Conservation (phyloP, 208 protist species). For the Crithidia sp. region DNA sequence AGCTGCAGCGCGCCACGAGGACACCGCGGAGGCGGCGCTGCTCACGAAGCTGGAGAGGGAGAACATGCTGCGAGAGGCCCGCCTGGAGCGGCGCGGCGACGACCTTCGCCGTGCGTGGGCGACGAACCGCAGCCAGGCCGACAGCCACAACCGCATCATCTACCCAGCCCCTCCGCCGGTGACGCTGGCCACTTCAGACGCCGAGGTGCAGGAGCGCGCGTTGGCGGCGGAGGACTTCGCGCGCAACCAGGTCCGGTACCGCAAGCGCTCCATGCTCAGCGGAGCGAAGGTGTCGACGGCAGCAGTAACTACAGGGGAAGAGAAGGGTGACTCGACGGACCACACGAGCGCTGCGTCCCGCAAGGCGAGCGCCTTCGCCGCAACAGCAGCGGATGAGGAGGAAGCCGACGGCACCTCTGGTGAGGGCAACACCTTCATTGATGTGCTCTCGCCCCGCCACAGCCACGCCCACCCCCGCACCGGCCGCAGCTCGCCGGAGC, state of each 20-base stretch:
- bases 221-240: slow-evolving; percentile 59
- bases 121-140: background rate
- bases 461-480: background rate
- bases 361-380: background rate
- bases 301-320: background rate
- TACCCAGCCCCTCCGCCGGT: slow-evolving; percentile 58
- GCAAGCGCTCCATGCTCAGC: slow-evolving; percentile 6
- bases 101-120: slow-evolving; percentile 31
- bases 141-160: slow-evolving; percentile 10
- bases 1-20: background rate
- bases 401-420: background rate
- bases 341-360: background rate
- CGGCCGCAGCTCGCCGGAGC: background rate
- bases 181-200: slow-evolving; percentile 49
- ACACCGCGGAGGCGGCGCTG: slow-evolving; percentile 34
- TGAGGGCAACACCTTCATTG: background rate
- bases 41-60: slow-evolving; percentile 47
- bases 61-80: slow-evolving; percentile 34
- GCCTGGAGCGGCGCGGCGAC: slow-evolving; percentile 37
- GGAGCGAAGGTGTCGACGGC: background rate
- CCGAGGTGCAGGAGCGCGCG: slow-evolving; percentile 64
- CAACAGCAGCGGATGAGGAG: background rate
- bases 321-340: background rate
- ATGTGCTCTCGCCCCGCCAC: background rate
- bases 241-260: slow-evolving; percentile 22